A percentile compares a stretch with the other conserved stretches of the same genome.
Evolutionary conservation across 495 filamentous ascomycete genomes (phyloP).

Genomic region (Penicillium bovifimosum): DNA sequence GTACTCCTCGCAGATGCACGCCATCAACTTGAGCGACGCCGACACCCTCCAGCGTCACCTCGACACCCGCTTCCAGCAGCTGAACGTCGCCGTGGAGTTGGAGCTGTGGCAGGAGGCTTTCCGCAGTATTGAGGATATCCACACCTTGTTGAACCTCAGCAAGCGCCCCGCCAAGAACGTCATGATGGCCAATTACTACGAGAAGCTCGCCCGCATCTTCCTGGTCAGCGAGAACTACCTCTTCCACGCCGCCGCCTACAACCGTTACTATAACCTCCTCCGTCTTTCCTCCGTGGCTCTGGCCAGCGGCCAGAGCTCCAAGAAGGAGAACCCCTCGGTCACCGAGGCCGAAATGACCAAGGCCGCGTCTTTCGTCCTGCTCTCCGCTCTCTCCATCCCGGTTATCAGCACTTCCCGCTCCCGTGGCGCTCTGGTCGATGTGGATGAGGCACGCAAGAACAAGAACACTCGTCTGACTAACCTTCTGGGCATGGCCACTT

Average conservation of each 20-base stretch:
- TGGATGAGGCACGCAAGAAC: slow-evolving; percentile 95
- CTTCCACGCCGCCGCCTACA: slow-evolving; percentile 97
- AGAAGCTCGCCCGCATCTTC: slow-evolving; percentile 97
- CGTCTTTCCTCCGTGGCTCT: slow-evolving; percentile 83
- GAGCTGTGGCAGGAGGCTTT: slow-evolving; percentile 99
- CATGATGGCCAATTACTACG: slow-evolving; percentile 99
- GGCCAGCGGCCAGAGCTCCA: slow-evolving; percentile 71
- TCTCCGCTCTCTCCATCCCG: slow-evolving; percentile 91
- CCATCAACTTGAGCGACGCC: slow-evolving; percentile 96
- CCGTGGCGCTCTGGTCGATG: slow-evolving; percentile 89
- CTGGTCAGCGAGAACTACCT: slow-evolving; percentile 98
- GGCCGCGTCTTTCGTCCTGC: slow-evolving; percentile 91
- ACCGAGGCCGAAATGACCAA: slow-evolving; percentile 81
- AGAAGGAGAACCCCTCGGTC: slow-evolving; percentile 92
- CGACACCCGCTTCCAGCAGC: slow-evolving; percentile 95
- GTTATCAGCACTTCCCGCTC: slow-evolving; percentile 98
- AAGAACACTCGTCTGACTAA: slow-evolving; percentile 97
- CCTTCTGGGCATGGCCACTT: slow-evolving; percentile 83
- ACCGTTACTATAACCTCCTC: slow-evolving; percentile 92
- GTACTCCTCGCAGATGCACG: slow-evolving; percentile 97
- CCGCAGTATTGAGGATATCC: slow-evolving; percentile 97
- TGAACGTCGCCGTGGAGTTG: slow-evolving; percentile 96
- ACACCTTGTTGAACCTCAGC: slow-evolving; percentile 96
- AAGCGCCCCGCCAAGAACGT: slow-evolving; percentile 99
- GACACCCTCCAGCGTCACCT: slow-evolving; percentile 96